Evolutionary conservation across 495 filamentous ascomycete genomes (phyloP), one percentile per base, ranked within the genome.

Genomic region (Paragyromitra xinjiangensis): DNA sequence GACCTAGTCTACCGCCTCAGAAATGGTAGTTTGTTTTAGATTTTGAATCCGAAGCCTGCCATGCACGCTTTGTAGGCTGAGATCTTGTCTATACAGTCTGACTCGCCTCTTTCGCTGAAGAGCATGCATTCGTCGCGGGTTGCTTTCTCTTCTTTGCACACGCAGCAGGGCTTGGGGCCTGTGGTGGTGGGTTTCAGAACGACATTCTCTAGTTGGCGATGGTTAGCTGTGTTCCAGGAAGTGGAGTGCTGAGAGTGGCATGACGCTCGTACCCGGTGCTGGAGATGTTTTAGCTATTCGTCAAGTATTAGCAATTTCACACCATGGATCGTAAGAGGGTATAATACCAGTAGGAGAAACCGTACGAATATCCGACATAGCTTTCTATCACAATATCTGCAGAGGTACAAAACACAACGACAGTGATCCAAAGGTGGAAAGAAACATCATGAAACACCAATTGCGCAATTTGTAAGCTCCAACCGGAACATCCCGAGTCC

Each of bases 121-220:
- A 99, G 92, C 95, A 99, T 98, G 87, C 95, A 99, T 85, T 99
- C 95, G 84, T 99, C 95, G 73, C 95, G 93, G 73, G 87, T 85
- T 71, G 92, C 87, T 84, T 99, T 99, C 84, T 99, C 95, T 58
- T 93, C 88, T 82, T 95, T 97, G 89, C 95, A 99, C 24, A 99
- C 95, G 84, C 81, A 82, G 66, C 81, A 82, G 37, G 81, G 81
- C 73, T 81, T 82, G 1, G 81, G 81, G 2, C 51, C 61, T 2
- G 61, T 42, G 11, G 40, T 26, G 4, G 80, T 67, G 9, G 80
- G 64, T 29, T 81, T 75, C 4, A 70, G 1, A n/a, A 65, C 71
- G 14, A 64, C 64, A 29, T 75, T 79, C 42, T 81, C 71, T 80
- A n/a, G 1, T 14, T 3, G 8, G 53, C 0, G 44, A 12, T 16